A percentile compares a stretch with the other conserved stretches of the same genome.
Evolutionary conservation across 495 filamentous ascomycete genomes (phyloP).

Genomic region (Penicillium maclennaniae): DNA sequence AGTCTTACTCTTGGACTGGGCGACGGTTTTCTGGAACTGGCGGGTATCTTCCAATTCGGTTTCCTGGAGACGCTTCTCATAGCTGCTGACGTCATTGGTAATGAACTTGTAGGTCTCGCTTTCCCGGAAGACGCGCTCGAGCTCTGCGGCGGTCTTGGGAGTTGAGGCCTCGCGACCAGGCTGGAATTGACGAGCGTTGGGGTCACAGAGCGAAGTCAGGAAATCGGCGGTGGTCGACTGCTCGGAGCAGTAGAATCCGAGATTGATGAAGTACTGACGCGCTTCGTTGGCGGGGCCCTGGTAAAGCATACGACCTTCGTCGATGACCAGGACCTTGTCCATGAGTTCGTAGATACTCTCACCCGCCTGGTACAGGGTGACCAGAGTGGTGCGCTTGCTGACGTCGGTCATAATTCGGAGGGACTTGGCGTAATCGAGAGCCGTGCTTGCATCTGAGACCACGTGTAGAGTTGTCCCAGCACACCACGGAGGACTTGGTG

Average conservation of each 20-base stretch:
- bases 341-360: conserved; percentile 80
- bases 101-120: conserved; percentile 52
- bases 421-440: conserved; percentile 73
- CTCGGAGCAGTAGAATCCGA: conserved; percentile 64
- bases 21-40: conserved; percentile 65
- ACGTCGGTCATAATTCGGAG: conserved; percentile 81
- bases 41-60: conserved; percentile 60
- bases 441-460: conserved; percentile 76
- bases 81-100: conserved; percentile 51
- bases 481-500: conserved; percentile 60
- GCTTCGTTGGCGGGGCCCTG: conserved; percentile 60
- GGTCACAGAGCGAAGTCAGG: conserved; percentile 74
- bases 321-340: conserved; percentile 71
- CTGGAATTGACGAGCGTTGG: conserved; percentile 61
- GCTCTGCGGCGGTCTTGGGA: conserved; percentile 58
- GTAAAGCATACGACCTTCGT: conserved; percentile 62
- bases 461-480: conserved; percentile 75
- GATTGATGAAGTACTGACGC: conserved; percentile 62
- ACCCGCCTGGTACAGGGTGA: conserved; percentile 80
- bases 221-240: conserved; percentile 71
- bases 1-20: conserved; percentile 60
- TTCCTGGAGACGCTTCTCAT: conserved; percentile 58
- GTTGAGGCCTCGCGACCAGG: conserved; percentile 59
- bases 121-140: conserved; percentile 57
- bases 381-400: conserved; percentile 73